These are phyloP conservation scores for Kalanchoe fedtschenkoi DNA, from an alignment of 164 flowering plant species.

Conservation along the genomic window DNA sequence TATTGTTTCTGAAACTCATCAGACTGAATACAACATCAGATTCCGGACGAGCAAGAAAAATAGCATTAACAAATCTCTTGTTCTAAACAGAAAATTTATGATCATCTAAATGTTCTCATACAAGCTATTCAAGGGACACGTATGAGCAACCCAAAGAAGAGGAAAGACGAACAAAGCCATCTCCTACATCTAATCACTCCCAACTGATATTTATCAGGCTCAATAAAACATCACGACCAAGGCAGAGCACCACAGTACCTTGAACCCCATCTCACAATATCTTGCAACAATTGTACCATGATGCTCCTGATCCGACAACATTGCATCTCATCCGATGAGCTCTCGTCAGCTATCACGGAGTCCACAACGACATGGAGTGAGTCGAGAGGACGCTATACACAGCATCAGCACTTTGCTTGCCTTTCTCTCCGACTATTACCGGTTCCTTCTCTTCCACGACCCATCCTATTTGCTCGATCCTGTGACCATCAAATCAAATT, in stretches of 20 bases:
- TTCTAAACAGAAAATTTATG: no score
- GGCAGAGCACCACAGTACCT: constrained; percentile 27
- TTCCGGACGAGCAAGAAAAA: no score
- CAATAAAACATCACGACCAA: background rate
- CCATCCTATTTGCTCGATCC: background rate
- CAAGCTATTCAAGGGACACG: background rate
- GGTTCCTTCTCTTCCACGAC: constrained; percentile 8
- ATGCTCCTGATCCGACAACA: constrained; percentile 7
- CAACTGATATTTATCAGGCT: background rate
- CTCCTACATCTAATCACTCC: background rate
- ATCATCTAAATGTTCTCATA: no score
- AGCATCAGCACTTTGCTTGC: background rate
- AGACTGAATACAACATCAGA: no score
- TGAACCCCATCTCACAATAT: constrained; percentile 19
- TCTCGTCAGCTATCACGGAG: constrained; percentile 16
- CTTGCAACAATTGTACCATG: constrained; percentile 18
- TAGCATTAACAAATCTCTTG: no score
- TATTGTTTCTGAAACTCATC: no score
- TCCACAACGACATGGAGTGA: constrained; percentile 18
- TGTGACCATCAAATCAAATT: background rate
- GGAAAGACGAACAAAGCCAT: background rate
- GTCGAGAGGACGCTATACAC: constrained; percentile 15
- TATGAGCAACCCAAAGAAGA: background rate
- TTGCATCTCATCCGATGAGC: constrained; percentile 15
- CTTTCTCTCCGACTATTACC: background rate